Conservation (phyloP, 164 flowering plant species). For the Amborella trichopoda region DNA sequence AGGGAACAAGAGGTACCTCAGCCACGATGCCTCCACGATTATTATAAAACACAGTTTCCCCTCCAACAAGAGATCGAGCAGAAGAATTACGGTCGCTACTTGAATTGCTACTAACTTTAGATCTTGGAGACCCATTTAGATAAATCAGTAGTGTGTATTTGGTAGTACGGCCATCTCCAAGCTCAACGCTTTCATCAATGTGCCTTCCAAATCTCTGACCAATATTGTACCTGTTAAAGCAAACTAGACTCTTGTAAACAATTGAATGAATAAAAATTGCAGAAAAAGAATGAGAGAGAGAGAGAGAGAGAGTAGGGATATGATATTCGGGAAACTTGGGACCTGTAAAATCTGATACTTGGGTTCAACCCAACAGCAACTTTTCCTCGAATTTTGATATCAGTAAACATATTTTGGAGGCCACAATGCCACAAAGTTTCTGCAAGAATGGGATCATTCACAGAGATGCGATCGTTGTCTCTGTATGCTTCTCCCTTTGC, state of each 20-base stretch:
- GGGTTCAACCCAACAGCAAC: slow-evolving; percentile 92
- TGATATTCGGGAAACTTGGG: neutral
- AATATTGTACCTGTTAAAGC: slow-evolving; percentile 50
- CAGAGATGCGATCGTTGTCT: slow-evolving; percentile 80
- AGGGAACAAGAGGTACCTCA: no score
- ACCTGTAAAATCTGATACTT: slow-evolving; percentile 92
- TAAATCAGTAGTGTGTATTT: slow-evolving; percentile 77
- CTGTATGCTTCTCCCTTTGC: slow-evolving; percentile 84
- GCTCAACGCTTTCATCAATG: slow-evolving; percentile 87
- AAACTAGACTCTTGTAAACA: neutral
- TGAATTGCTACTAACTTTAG: slow-evolving; percentile 23
- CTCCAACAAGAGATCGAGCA: slow-evolving; percentile 56
- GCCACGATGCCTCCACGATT: slow-evolving; percentile 65
- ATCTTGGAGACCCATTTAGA: slow-evolving; percentile 46
- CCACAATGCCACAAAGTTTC: slow-evolving; percentile 72
- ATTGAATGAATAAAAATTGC: neutral
- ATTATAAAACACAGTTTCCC: slow-evolving; percentile 93
- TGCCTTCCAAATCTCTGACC: slow-evolving; percentile 91
- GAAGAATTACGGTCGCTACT: slow-evolving; percentile 20
- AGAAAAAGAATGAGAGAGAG: neutral
- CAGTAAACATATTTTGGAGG: slow-evolving; percentile 44
- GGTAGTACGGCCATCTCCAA: slow-evolving; percentile 61
- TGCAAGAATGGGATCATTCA: slow-evolving; percentile 73
- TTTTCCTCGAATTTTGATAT: slow-evolving; percentile 63
- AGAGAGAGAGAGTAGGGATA: neutral